Base-by-base conservation (phyloP, 805 yeast genomes). In the Ogataea nakhonphanomensis region DNA sequence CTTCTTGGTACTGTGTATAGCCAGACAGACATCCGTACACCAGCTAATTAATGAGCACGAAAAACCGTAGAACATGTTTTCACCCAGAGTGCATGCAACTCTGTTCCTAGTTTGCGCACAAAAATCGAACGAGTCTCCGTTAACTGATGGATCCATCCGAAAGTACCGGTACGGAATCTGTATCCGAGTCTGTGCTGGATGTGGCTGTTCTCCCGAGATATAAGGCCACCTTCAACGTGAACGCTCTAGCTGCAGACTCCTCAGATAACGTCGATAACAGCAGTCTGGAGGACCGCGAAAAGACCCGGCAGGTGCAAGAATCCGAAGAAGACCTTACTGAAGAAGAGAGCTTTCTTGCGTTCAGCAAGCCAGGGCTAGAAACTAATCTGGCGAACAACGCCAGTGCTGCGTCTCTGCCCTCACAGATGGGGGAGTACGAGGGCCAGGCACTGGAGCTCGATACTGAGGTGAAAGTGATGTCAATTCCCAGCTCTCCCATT, bases 211-310 rank as follows among this genome's bases (percentile, higher is more conserved):
- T 59, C 13, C 65, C 65, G 17, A 55, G 65, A 20, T 50, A 48
- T 29, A 45, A 52, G 29, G 64, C 55, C 7, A 58, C 62, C 1
- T 33, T 54, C 23, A 51, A 60, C 37, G 62, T 60, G 27, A 56
- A 55, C 38, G 61, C 55, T 1, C 37, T 60, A 27, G 48, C 55
- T 10, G 26, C 48, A 12, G 47, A 44, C 13, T 45, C 43, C 14
- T 7, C 34, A 13, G 46, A 39, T 1, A 35, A 37, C 20, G 32
- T 25, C n/a, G 35, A 25, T 29, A 6, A 10, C n/a, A n/a, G 17
- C 25, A 25, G 33, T 9, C 24, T 44, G 9, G 38, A 17, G 27
- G 22, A 36, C 10, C 35, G 37, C 10, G 33, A 24, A 2, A 15
- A 25, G 4, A 30, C 12, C 12, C 25, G 12, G 13, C 34, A 39